phyloP scores from a whole-genome alignment of 2,329 filamentous ascomycete species.

The Zopfia rhizophila region DNA sequence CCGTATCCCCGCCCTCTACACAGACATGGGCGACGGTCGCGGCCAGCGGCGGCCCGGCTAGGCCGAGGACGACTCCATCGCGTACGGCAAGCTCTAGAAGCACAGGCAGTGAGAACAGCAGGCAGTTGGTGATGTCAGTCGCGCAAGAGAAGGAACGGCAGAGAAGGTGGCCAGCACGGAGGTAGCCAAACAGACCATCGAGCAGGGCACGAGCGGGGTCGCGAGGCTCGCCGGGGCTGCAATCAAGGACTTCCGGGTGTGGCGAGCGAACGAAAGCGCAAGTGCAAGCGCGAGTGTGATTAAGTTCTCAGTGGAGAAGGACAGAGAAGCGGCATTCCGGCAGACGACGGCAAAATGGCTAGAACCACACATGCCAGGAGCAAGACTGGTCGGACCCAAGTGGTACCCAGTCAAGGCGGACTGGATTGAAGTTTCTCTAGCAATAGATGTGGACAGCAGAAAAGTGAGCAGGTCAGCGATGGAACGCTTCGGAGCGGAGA shows the following conservation, averaged over 20 bases:
- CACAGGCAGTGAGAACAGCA: background rate
- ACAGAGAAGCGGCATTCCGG: background rate
- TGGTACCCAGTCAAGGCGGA: background rate
- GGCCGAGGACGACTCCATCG: background rate
- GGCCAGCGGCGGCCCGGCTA: background rate
- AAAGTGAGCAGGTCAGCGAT: background rate
- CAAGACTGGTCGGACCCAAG: background rate
- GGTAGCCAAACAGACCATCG: background rate
- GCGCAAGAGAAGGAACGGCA: background rate
- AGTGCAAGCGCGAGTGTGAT: background rate
- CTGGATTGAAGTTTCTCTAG: background rate
- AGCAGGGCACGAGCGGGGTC: background rate
- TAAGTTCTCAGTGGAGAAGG: conserved; percentile 1
- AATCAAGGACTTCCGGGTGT: background rate
- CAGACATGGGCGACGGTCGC: background rate
- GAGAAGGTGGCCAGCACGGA: background rate
- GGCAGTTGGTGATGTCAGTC: conserved; percentile 1
- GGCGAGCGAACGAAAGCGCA: too few relatives aligned
- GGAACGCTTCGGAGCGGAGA: background rate
- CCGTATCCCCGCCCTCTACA: background rate
- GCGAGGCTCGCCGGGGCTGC: background rate
- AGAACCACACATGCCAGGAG: background rate
- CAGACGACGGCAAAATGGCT: background rate
- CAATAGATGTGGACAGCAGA: background rate
- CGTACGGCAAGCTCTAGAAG: background rate